Evolutionary conservation across 1,139 yeast genomes (phyloP).

Genomic region (Nadsonia commutata): DNA sequence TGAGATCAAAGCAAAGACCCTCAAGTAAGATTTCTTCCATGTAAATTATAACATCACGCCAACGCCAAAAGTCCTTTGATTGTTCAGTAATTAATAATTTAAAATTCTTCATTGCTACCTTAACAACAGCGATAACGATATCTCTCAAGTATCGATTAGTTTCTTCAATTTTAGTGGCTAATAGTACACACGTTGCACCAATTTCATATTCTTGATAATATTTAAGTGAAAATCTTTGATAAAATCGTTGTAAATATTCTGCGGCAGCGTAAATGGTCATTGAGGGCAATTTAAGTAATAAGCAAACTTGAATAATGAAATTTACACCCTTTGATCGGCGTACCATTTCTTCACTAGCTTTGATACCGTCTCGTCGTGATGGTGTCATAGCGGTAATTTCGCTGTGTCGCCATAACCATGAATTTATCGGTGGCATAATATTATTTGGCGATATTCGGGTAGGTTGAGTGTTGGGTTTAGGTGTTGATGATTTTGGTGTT

Average conservation of each 20-base stretch:
- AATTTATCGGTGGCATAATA: not conserved
- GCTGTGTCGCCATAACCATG: not conserved
- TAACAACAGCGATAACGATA: slow-evolving; percentile 32
- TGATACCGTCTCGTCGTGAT: slow-evolving; percentile 24
- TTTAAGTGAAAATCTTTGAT: slow-evolving; percentile 29
- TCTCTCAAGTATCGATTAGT: slow-evolving; percentile 33
- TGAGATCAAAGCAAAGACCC: slow-evolving; percentile 36
- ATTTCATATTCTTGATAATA: slow-evolving; percentile 29
- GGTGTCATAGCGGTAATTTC: slow-evolving; percentile 18
- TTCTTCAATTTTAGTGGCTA: slow-evolving; percentile 40
- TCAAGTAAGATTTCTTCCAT: slow-evolving; percentile 34
- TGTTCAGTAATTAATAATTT: slow-evolving; percentile 30
- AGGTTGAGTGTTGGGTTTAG: not conserved
- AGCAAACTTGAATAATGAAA: slow-evolving; percentile 31
- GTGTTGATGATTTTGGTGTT: too few species aligned
- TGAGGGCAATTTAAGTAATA: slow-evolving; percentile 30
- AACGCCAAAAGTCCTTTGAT: slow-evolving; percentile 34
- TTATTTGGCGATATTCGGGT: not conserved
- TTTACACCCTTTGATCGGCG: slow-evolving; percentile 33
- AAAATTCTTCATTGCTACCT: slow-evolving; percentile 30
- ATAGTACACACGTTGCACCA: slow-evolving; percentile 35
- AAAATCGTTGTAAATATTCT: slow-evolving; percentile 36
- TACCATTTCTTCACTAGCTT: slow-evolving; percentile 26
- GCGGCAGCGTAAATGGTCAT: slow-evolving; percentile 35
- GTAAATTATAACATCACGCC: slow-evolving; percentile 32